A percentile compares a stretch with the other conserved stretches of the same genome.
Evolutionary conservation across 768 basidiomycete genomes (phyloP).

Genomic region (Psilocybe subaeruginosa): DNA sequence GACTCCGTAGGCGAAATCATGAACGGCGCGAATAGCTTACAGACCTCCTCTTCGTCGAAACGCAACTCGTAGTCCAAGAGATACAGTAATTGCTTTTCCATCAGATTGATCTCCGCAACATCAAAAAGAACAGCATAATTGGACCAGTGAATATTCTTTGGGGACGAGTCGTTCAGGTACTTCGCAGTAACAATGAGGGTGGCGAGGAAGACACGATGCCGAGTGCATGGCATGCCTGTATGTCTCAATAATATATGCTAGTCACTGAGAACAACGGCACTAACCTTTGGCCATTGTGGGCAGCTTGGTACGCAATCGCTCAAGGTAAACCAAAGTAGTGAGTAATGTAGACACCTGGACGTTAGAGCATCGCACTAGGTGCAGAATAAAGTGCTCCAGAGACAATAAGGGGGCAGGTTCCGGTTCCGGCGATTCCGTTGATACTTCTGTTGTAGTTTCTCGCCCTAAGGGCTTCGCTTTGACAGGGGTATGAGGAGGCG

Average conservation of each 20-base stretch:
- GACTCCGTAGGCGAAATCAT: conserved; percentile 35
- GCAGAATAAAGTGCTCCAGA: conserved; percentile 83
- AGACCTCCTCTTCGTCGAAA: conserved; percentile 83
- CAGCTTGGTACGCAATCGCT: conserved; percentile 79
- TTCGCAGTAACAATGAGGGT: conserved; percentile 95
- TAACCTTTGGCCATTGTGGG: conserved; percentile 85
- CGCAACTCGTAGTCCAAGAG: conserved; percentile 93
- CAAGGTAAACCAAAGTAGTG: conserved; percentile 89
- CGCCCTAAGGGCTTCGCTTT: conserved; percentile 41
- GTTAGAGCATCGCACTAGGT: conserved; percentile 78
- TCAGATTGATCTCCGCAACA: conserved; percentile 83
- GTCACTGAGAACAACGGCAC: conserved; percentile 24
- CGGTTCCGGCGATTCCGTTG: conserved; percentile 17
- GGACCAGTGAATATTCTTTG: conserved; percentile 95
- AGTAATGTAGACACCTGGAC: conserved; percentile 92
- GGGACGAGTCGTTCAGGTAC: conserved; percentile 95
- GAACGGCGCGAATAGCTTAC: conserved; percentile 71
- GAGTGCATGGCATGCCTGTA: conserved; percentile 83
- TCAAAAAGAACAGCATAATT: conserved; percentile 77
- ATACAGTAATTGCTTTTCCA: conserved; percentile 95
- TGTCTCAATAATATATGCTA: conserved; percentile 15
- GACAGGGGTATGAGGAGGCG: conserved; percentile 71
- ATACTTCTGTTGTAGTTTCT: conserved; percentile 27
- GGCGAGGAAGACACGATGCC: conserved; percentile 95
- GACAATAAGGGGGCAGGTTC: conserved; percentile 44